phyloP scores from a whole-genome alignment of 116 monocot species.

The Papilionanthe hybrid region DNA sequence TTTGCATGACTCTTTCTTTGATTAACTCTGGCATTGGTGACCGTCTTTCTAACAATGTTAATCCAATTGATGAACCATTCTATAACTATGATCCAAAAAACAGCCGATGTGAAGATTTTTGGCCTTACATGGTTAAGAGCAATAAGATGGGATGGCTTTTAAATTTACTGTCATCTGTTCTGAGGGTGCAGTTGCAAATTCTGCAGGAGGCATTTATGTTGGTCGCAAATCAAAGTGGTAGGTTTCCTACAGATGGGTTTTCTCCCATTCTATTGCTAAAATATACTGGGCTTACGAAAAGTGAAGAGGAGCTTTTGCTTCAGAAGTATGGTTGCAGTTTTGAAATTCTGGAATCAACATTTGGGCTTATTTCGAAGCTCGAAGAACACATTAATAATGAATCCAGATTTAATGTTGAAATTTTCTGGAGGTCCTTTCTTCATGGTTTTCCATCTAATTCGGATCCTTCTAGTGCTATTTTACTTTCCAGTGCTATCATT shows the following conservation, averaged over 20 bases:
- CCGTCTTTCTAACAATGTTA: slow-evolving; percentile 19
- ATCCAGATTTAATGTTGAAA: slow-evolving; percentile 12
- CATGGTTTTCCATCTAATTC: slow-evolving; percentile 82
- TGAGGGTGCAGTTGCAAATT: slow-evolving; percentile 48
- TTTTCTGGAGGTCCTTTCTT: slow-evolving; percentile 35
- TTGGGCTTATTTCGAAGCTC: slow-evolving; percentile 48
- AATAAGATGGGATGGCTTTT: slow-evolving; percentile 41
- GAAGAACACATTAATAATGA: slow-evolving; percentile 36
- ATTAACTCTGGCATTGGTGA: slow-evolving; percentile 44
- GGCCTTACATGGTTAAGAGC: slow-evolving; percentile 23
- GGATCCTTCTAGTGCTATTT: slow-evolving; percentile 41
- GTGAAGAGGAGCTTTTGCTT: slow-evolving; percentile 42
- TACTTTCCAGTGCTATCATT: slow-evolving; percentile 65
- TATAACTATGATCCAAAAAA: slow-evolving; percentile 13
- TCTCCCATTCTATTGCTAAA: slow-evolving; percentile 65
- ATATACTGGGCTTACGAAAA: slow-evolving; percentile 46
- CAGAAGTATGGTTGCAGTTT: slow-evolving; percentile 37
- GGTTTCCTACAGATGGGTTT: slow-evolving; percentile 24
- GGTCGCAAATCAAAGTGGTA: slow-evolving; percentile 22
- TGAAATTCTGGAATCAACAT: slow-evolving; percentile 39
- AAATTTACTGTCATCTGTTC: slow-evolving; percentile 44
- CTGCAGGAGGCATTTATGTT: slow-evolving; percentile 60
- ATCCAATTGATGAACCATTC: slow-evolving; percentile 18
- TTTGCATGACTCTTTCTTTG: slow-evolving; percentile 59
- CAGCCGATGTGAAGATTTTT: slow-evolving; percentile 23